These are phyloP conservation scores for Agapanthus africanus DNA, from an alignment of 106 monocot species.

Conservation along the genomic window DNA sequence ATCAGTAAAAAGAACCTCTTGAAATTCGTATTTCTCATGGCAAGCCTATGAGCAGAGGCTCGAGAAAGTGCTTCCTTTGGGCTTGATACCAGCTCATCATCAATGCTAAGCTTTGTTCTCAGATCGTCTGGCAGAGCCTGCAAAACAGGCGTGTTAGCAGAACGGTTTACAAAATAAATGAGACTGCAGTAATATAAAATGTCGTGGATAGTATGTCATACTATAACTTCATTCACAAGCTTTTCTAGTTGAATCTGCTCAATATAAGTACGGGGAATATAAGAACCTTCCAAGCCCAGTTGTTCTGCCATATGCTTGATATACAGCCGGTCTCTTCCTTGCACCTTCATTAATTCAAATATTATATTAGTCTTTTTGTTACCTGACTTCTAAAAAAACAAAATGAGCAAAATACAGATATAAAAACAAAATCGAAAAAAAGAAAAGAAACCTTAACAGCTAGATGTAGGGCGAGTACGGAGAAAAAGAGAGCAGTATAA, in stretches of 20 bases:
- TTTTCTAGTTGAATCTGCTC: constrained; percentile 97
- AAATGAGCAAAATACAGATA: no score
- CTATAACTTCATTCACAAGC: constrained; percentile 82
- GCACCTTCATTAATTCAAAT: constrained; percentile 81
- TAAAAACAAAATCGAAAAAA: no score
- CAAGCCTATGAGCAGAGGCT: constrained; percentile 58
- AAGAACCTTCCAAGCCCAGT: constrained; percentile 83
- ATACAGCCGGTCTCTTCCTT: constrained; percentile 77
- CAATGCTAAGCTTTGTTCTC: constrained; percentile 73
- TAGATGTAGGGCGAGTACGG: no score
- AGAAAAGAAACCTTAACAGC: no score
- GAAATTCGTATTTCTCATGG: constrained; percentile 54
- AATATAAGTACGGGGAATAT: constrained; percentile 84
- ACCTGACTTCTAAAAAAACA: no score
- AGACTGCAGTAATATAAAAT: not conserved
- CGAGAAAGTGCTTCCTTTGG: constrained; percentile 67
- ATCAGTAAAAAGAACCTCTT: constrained; percentile 32
- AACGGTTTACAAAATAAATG: not conserved
- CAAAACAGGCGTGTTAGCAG: constrained; percentile 7
- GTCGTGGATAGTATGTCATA: constrained; percentile 8
- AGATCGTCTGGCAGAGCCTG: constrained; percentile 93
- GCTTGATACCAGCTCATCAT: constrained; percentile 55
- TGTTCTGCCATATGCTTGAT: constrained; percentile 60
- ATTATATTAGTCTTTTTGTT: no score
- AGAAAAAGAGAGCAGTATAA: no score